Evolutionary conservation across 768 basidiomycete genomes (phyloP), one percentile per base, ranked within the genome.

Genomic region (Sutorius australiensis): DNA sequence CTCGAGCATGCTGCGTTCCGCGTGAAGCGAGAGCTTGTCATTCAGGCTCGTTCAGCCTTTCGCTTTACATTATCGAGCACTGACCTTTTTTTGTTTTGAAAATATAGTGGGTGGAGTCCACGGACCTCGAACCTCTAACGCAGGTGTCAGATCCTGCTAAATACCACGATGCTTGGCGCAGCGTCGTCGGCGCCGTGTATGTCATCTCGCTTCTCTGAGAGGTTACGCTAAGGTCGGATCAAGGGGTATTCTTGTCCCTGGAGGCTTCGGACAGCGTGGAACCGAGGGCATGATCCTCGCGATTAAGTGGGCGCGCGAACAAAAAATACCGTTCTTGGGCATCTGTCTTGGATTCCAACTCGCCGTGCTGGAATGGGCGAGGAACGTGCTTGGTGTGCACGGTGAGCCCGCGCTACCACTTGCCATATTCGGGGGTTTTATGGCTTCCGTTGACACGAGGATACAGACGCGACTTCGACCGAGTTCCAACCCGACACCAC

Each of bases 261-360:
- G 95, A 46, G 95, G 95, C 11, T 99, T 99, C 67, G 95, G 95
- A 17, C 73, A 77, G 10, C 89, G 95, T 36, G 95, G 95, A 19
- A 93, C 89, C 0, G 95, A 97, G 72, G 95, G 95, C 37, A 98
- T 99, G 95, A 86, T 98, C 66, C 80, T 94, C 46, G 95, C 95
- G n/a, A 92, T 94, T 70, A 95, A 92, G 71, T 95, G 95, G 80
- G 94, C 95, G 0, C 80, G 95, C 51, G 94, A 98, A 72, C 89
- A 95, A 66, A 92, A 92, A 55, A 74, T 94, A 7, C 97, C 95
- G 0, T 99, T 94, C 80, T 73, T 98, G 36, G 95, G 95, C 41
- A 93, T 99, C 68, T 99, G 95, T 69, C 82, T 98, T 24, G 95
- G 95, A 17, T 98, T 99, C 81, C 97, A 99, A 68, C 78, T 98